A percentile compares a stretch with the other conserved stretches of the same genome.
Evolutionary conservation across 805 yeast species (phyloP).

Genomic region (Kluyveromyces lactis): DNA sequence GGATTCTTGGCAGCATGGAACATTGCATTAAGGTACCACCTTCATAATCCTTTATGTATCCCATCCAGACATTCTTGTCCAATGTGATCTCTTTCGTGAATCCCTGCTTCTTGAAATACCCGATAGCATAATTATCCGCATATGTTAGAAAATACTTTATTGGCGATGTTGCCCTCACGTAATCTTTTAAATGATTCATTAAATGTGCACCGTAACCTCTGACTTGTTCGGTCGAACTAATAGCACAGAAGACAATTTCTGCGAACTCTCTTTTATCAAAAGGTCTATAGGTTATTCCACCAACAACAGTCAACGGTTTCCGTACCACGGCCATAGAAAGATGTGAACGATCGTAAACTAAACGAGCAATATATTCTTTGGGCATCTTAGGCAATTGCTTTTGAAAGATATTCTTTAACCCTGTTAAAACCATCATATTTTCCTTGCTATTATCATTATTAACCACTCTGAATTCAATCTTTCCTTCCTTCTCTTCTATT

Average conservation of each 20-base stretch:
- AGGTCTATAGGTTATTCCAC: conserved; percentile 95
- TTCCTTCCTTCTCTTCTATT: conserved; percentile 85
- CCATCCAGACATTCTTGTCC: conserved; percentile 89
- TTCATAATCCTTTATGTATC: conserved; percentile 96
- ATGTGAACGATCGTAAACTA: conserved; percentile 91
- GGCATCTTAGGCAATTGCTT: conserved; percentile 99
- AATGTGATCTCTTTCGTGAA: conserved; percentile 90
- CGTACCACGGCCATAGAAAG: conserved; percentile 93
- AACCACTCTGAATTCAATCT: conserved; percentile 91
- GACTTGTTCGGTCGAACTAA: conserved; percentile 94
- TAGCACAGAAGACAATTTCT: conserved; percentile 97
- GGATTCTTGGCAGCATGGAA: conserved; percentile 77
- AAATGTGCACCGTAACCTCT: conserved; percentile 98
- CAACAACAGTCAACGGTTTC: conserved; percentile 90
- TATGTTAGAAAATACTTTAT: conserved; percentile 84
- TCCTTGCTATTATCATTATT: conserved; percentile 88
- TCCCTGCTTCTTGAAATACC: conserved; percentile 97
- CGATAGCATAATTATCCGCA: conserved; percentile 98
- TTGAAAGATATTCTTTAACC: conserved; percentile 91
- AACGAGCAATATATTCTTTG: conserved; percentile 85
- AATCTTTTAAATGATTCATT: conserved; percentile 96
- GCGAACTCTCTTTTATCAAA: conserved; percentile 88
- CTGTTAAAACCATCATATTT: conserved; percentile 85
- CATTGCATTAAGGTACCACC: conserved; percentile 99
- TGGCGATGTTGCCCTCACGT: conserved; percentile 80